phyloP scores from a whole-genome alignment of 805 yeast genomes.

The Groenewaldozyma salmanticensis region DNA sequence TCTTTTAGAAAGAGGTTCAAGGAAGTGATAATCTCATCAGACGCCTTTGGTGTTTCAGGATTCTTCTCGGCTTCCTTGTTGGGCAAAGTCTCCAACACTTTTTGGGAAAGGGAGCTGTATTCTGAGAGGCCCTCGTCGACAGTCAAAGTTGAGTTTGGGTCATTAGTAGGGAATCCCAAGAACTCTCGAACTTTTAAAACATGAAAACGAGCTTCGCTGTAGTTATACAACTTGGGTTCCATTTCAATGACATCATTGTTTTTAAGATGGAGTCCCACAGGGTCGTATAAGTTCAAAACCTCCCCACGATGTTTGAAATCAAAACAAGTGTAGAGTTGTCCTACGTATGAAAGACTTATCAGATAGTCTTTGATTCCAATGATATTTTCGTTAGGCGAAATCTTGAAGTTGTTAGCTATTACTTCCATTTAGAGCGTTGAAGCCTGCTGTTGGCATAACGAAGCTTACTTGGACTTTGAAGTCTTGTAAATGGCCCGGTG shows the following conservation, averaged over 20 bases:
- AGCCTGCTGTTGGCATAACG: neutral
- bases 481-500: neutral
- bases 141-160: slow-evolving; percentile 29
- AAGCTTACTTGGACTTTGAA: slow-evolving; percentile 5
- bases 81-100: no score
- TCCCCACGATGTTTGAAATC: slow-evolving; percentile 33
- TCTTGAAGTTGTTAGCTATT: slow-evolving; percentile 3
- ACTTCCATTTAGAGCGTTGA: neutral
- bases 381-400: slow-evolving; percentile 34
- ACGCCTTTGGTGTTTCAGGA: slow-evolving; percentile 9
- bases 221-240: slow-evolving; percentile 49
- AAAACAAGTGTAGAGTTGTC: slow-evolving; percentile 51
- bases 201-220: slow-evolving; percentile 52
- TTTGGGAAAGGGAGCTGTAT: slow-evolving; percentile 25
- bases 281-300: slow-evolving; percentile 28
- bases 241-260: slow-evolving; percentile 33
- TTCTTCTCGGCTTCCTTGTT: no score
- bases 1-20: slow-evolving; percentile 6
- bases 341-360: slow-evolving; percentile 45
- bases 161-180: slow-evolving; percentile 35
- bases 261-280: slow-evolving; percentile 22
- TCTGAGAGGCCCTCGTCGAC: slow-evolving; percentile 41
- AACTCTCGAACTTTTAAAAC: slow-evolving; percentile 54
- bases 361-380: slow-evolving; percentile 51
- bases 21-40: slow-evolving; percentile 27